Evolutionary conservation across 2,329 filamentous ascomycete genomes (phyloP).

Genomic region (Hymenoscyphus infarciens): DNA sequence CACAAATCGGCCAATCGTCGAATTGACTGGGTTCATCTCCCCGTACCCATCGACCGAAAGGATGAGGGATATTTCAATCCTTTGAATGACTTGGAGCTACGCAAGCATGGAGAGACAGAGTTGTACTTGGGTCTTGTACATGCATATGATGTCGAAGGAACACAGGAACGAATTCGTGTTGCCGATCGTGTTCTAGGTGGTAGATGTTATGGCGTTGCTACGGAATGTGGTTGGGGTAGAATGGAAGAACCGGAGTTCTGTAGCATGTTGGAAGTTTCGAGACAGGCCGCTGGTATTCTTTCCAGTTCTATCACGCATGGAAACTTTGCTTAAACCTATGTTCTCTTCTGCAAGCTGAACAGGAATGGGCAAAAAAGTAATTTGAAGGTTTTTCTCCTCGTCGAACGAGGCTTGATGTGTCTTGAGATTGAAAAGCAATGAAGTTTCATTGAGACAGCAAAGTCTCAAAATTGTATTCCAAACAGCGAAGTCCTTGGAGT

Average conservation of each 20-base stretch:
- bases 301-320: neutral
- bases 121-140: conserved; percentile 43
- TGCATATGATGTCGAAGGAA: conserved; percentile 38
- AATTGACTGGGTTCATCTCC: conserved; percentile 43
- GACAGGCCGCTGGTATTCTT: neutral
- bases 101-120: conserved; percentile 29
- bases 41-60: conserved; percentile 40
- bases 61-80: conserved; percentile 40
- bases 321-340: neutral
- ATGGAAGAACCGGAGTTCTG: conserved; percentile 17
- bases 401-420: too few species aligned
- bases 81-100: conserved; percentile 35
- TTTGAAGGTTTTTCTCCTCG: too few species aligned
- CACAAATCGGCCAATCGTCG: conserved; percentile 28
- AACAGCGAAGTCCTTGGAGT: too few species aligned
- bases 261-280: conserved; percentile 10
- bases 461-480: too few species aligned
- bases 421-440: too few species aligned
- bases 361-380: too few species aligned
- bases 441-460: too few species aligned
- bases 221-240: conserved; percentile 42
- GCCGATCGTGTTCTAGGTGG: conserved; percentile 33
- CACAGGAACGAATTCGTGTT: conserved; percentile 37
- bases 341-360: too few species aligned
- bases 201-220: conserved; percentile 38